These are phyloP conservation scores for Colletotrichum camelliae DNA, from an alignment of 2,329 filamentous ascomycete genomes.

Conservation along the genomic window DNA sequence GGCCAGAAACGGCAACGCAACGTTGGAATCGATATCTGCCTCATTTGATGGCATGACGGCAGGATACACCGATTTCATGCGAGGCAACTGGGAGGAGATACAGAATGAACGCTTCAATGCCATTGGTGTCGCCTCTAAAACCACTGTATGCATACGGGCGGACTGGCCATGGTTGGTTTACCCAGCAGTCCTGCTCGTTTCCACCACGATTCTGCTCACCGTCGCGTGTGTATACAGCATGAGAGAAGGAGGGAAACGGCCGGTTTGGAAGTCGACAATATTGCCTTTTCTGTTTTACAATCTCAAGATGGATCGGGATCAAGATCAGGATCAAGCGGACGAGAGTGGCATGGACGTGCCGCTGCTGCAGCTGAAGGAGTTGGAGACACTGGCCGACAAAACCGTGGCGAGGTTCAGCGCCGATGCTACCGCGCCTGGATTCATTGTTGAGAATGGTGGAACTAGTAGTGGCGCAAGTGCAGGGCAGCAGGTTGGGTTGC, in stretches of 20 bases:
- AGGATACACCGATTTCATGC: too few species aligned
- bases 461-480: fast-evolving
- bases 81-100: too few species aligned
- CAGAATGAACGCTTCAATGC: too few species aligned
- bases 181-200: fast-evolving
- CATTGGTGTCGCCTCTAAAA: too few species aligned
- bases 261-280: not conserved
- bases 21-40: too few species aligned
- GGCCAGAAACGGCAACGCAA: too few species aligned
- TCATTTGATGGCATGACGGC: too few species aligned
- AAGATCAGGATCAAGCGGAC: fast-evolving
- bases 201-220: fast-evolving
- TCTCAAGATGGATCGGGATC: fast-evolving
- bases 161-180: not conserved
- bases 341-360: not conserved
- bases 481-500: not conserved
- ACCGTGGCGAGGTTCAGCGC: not conserved
- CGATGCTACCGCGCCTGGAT: not conserved
- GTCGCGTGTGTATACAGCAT: fast-evolving
- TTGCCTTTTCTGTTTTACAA: not conserved
- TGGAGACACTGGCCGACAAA: not conserved
- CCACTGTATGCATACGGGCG: not conserved
- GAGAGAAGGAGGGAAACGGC: fast-evolving
- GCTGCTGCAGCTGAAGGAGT: not conserved
- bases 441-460: not conserved